Evolutionary conservation across 2,329 filamentous ascomycete genomes (phyloP).

Genomic region (Phoma herbarum): DNA sequence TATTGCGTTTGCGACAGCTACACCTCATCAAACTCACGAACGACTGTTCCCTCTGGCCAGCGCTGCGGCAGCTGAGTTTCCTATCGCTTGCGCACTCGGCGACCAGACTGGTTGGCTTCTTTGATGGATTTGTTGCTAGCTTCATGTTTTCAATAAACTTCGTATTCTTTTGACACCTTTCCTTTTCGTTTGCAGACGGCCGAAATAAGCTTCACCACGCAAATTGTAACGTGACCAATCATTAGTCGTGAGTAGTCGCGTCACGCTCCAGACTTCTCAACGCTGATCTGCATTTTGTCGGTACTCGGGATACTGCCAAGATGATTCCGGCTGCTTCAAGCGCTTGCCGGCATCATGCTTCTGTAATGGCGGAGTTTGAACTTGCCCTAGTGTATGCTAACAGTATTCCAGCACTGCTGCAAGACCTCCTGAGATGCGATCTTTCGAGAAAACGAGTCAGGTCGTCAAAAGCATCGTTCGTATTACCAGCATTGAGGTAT

Average conservation of each 20-base stretch:
- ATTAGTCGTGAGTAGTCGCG: slow-evolving; percentile 10
- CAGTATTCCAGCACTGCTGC: neutral
- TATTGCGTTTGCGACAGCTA: slow-evolving; percentile 28
- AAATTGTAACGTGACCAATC: slow-evolving; percentile 16
- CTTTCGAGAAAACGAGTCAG: neutral
- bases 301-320: slow-evolving; percentile 13
- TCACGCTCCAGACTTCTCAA: slow-evolving; percentile 12
- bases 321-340: slow-evolving; percentile 6
- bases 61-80: slow-evolving; percentile 23
- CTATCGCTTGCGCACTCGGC: slow-evolving; percentile 10
- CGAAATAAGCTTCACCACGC: slow-evolving; percentile 12
- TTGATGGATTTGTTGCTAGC: slow-evolving; percentile 8
- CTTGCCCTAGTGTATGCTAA: neutral
- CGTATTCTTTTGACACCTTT: slow-evolving; percentile 32
- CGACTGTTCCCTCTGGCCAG: slow-evolving; percentile 33
- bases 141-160: slow-evolving; percentile 17
- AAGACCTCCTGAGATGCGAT: neutral
- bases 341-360: slow-evolving; percentile 2
- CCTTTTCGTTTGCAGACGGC: slow-evolving; percentile 14
- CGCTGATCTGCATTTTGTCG: slow-evolving; percentile 20
- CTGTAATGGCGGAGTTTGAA: neutral
- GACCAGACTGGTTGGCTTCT: slow-evolving; percentile 1
- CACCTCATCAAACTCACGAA: slow-evolving; percentile 41
- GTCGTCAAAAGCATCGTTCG: neutral
- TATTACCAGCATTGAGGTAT: slow-evolving; percentile 2